These are phyloP conservation scores for Primulina huaijiensis DNA, from an alignment of 257 asterid genomes.

Conservation along the genomic window DNA sequence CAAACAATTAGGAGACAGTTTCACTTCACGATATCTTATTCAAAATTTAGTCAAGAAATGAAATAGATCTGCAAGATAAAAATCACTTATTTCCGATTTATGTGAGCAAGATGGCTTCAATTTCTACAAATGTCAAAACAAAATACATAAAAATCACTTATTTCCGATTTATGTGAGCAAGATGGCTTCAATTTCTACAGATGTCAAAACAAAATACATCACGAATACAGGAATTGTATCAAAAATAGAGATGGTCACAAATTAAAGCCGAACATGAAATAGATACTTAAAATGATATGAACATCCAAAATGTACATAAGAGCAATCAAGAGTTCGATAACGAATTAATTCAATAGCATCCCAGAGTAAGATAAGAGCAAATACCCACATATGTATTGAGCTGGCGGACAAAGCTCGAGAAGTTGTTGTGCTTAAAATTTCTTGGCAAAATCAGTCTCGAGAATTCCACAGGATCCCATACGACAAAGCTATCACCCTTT, in stretches of 20 bases:
- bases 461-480: slow-evolving; percentile 74
- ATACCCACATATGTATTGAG: slow-evolving; percentile 93
- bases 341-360: slow-evolving; percentile 23
- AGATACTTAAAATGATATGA: slow-evolving; percentile 17
- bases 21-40: slow-evolving; percentile 14
- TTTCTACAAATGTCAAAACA: slow-evolving; percentile 23
- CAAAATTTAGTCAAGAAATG: slow-evolving; percentile 19
- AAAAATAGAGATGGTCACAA: slow-evolving; percentile 20
- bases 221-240: slow-evolving; percentile 23
- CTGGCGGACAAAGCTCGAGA: slow-evolving; percentile 95
- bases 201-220: slow-evolving; percentile 26
- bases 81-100: slow-evolving; percentile 1
- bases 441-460: slow-evolving; percentile 56
- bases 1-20: background rate
- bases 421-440: slow-evolving; percentile 88
- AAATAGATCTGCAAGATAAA: slow-evolving; percentile 13
- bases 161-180: slow-evolving; percentile 16
- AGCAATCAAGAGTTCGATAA: slow-evolving; percentile 8
- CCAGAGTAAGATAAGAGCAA: slow-evolving; percentile 26
- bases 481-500: slow-evolving; percentile 68
- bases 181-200: slow-evolving; percentile 15
- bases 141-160: slow-evolving; percentile 21
- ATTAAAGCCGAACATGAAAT: slow-evolving; percentile 21
- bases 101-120: slow-evolving; percentile 15
- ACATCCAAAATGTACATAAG: slow-evolving; percentile 20